Conservation (phyloP, 2,329 filamentous ascomycete species). For the Tolypocladium inflatum region DNA sequence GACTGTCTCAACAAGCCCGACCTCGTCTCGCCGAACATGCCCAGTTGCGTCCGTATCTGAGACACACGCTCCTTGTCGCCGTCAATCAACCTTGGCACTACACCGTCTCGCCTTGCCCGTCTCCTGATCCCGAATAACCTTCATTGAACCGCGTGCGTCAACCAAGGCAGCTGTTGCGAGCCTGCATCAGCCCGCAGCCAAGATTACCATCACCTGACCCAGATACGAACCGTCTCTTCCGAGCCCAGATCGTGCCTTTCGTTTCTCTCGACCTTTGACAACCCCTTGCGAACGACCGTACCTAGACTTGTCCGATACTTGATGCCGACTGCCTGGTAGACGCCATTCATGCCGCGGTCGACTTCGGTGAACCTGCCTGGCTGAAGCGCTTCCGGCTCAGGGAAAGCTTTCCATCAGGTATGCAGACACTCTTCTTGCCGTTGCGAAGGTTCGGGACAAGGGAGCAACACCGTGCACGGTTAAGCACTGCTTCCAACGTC, state of each 20-base stretch:
- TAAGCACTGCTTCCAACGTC: too few relatives aligned
- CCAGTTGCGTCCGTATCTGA: background rate
- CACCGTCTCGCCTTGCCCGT: background rate
- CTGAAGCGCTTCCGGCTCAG: background rate
- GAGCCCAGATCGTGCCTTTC: background rate
- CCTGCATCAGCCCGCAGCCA: background rate
- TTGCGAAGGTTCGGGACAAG: background rate
- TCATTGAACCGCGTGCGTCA: background rate
- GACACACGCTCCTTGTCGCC: background rate
- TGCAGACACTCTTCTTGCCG: background rate
- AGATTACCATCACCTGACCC: background rate
- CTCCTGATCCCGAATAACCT: background rate
- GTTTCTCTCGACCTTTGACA: background rate
- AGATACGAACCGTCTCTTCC: background rate
- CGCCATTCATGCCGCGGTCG: slow-evolving; percentile 1
- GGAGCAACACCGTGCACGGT: background rate
- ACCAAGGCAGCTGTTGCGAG: background rate
- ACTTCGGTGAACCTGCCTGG: background rate
- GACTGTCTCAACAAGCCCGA: background rate
- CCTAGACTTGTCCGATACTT: background rate
- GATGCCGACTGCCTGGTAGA: background rate
- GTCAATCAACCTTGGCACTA: background rate
- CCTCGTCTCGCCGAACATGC: background rate
- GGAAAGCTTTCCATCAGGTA: background rate
- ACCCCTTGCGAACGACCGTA: background rate